Conservation (phyloP, 192 early-diverging fungal species). For the Backusella sp. region DNA sequence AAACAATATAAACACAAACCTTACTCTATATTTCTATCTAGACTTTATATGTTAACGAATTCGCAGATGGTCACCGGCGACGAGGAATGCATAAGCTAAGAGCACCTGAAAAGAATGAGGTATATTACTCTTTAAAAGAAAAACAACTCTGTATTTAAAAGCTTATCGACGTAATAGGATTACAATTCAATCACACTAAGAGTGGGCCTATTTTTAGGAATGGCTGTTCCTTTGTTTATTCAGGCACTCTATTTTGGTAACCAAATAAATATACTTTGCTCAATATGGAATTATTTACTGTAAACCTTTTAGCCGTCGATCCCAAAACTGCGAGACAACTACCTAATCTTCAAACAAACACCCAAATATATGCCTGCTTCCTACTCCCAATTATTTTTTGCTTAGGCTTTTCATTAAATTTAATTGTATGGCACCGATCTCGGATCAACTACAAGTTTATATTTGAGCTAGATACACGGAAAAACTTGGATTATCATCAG, state of each 20-base stretch:
- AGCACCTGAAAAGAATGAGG: constrained; percentile 42
- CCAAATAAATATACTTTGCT: neutral
- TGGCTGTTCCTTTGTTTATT: constrained; percentile 49
- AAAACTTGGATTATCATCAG: constrained; percentile 68
- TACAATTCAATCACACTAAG: constrained; percentile 41
- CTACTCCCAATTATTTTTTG: constrained; percentile 59
- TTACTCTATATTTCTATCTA: constrained; percentile 10
- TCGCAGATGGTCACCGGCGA: constrained; percentile 62
- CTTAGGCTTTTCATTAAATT: constrained; percentile 63
- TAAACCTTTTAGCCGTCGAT: neutral
- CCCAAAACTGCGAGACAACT: constrained; percentile 9
- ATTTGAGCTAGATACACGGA: constrained; percentile 69
- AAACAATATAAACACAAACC: neutral
- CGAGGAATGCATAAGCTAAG: constrained; percentile 70
- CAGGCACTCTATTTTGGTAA: constrained; percentile 3
- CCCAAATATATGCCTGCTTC: constrained; percentile 69
- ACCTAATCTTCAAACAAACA: constrained; percentile 28
- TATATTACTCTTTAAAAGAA: constrained; percentile 5
- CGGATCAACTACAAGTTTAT: constrained; percentile 82
- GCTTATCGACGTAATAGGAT: neutral
- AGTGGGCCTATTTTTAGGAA: constrained; percentile 60
- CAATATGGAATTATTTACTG: neutral
- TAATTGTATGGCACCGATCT: constrained; percentile 60
- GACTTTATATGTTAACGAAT: constrained; percentile 59
- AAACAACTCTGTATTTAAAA: neutral